phyloP scores from a whole-genome alignment of 2,329 filamentous ascomycete species.

The Trichoderma breve region DNA sequence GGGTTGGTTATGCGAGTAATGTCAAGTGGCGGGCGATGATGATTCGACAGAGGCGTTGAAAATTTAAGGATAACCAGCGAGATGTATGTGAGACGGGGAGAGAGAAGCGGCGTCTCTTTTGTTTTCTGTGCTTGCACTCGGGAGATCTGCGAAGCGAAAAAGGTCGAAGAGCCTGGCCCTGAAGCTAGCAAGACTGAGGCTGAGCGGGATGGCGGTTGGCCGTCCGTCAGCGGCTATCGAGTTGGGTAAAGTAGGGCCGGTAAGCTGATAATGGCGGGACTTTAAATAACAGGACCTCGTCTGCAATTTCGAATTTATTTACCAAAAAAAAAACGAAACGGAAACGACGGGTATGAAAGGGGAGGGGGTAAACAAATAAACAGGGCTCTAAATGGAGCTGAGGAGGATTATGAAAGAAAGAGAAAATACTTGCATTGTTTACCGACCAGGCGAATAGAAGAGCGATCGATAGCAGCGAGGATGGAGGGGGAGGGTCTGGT shows the following conservation, averaged over 20 bases:
- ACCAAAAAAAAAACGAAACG: not conserved
- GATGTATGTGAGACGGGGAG: not conserved
- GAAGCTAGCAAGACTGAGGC: slow-evolving; percentile 19
- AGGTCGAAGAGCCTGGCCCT: slow-evolving; percentile 17
- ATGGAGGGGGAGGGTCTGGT: not conserved
- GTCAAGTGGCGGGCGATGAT: not conserved
- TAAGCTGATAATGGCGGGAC: slow-evolving; percentile 1
- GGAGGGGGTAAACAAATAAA: not conserved
- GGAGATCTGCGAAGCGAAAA: not conserved
- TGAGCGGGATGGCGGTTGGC: slow-evolving; percentile 11
- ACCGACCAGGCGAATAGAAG: not conserved
- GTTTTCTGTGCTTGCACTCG: not conserved
- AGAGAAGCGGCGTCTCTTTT: not conserved
- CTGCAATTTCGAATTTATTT: not conserved
- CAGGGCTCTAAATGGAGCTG: not conserved
- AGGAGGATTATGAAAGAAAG: not conserved
- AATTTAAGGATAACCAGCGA: not conserved
- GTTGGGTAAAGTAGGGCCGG: not conserved
- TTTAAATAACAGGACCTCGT: not conserved
- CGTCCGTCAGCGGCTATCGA: not conserved
- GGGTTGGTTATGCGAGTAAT: not conserved
- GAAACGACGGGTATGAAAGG: not conserved
- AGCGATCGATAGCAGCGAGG: not conserved
- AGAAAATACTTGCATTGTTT: not conserved
- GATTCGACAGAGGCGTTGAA: not conserved